Evolutionary conservation across 148 eudicot species (phyloP).

Genomic region (Rheum nobile): DNA sequence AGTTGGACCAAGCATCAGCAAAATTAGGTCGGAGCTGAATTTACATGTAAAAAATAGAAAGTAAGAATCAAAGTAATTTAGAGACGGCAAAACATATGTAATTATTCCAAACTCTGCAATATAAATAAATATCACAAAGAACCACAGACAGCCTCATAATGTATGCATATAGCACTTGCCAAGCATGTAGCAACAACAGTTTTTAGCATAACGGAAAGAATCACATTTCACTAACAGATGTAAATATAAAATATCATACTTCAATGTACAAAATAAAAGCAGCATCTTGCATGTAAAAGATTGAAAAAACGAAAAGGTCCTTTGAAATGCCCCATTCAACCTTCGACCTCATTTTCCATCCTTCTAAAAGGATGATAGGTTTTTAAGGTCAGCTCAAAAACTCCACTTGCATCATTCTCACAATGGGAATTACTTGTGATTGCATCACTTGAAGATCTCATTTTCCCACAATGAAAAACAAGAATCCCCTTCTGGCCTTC

Average conservation of each 20-base stretch:
- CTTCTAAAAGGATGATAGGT: neutral
- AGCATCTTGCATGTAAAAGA: neutral
- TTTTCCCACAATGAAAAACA: neutral
- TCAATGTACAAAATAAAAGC: neutral
- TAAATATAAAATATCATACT: neutral
- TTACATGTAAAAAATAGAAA: neutral
- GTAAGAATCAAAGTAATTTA: neutral
- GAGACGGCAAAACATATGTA: neutral
- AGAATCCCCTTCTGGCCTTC: neutral
- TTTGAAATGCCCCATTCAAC: neutral
- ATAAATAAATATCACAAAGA: neutral
- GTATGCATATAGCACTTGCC: neutral
- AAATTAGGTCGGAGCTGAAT: conserved; percentile 85
- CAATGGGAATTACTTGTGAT: neutral
- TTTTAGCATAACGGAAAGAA: neutral
- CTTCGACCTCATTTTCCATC: neutral
- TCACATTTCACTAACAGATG: neutral
- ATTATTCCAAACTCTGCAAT: neutral
- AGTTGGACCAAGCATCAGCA: conserved; percentile 98
- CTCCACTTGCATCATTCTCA: neutral
- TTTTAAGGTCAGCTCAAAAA: neutral
- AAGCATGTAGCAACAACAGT: neutral
- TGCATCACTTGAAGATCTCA: neutral
- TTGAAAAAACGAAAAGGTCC: neutral
- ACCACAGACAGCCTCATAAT: neutral